These are phyloP conservation scores for Colletotrichum abscissum DNA, from an alignment of 2,329 filamentous ascomycete genomes.

Conservation along the genomic window DNA sequence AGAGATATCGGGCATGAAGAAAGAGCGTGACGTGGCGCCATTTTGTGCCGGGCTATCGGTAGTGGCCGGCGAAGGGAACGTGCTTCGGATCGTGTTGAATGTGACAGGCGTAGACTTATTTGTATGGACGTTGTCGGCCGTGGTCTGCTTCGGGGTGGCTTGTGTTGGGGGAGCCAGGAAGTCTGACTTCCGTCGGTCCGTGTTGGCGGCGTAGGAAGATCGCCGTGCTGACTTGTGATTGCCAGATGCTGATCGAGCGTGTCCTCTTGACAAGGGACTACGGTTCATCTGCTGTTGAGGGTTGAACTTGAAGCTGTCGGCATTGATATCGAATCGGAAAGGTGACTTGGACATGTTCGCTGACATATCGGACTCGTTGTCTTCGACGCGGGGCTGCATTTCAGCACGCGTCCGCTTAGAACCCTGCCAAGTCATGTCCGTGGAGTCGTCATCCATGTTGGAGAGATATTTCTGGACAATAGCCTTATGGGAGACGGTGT, in stretches of 20 bases:
- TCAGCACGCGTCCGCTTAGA: conserved; percentile 57
- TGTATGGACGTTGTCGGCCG: neutral
- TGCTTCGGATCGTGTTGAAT: conserved; percentile 35
- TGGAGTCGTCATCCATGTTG: conserved; percentile 54
- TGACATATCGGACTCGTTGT: conserved; percentile 63
- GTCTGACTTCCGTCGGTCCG: conserved; percentile 27
- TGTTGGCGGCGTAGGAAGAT: conserved; percentile 26
- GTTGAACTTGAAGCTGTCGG: conserved; percentile 41
- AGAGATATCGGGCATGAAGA: conserved; percentile 65
- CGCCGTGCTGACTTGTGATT: conserved; percentile 26
- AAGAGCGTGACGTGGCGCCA: conserved; percentile 60
- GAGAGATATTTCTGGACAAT: conserved; percentile 38
- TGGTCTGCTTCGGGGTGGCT: conserved; percentile 29
- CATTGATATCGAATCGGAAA: conserved; percentile 37
- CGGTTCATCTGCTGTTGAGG: conserved; percentile 44
- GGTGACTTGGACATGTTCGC: conserved; percentile 55
- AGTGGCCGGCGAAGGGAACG: conserved; percentile 46
- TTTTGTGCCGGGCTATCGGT: conserved; percentile 48
- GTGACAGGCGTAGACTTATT: conserved; percentile 33
- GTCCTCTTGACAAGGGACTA: conserved; percentile 52
- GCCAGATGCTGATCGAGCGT: conserved; percentile 44
- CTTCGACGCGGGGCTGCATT: conserved; percentile 66
- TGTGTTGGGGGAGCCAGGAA: conserved; percentile 26
- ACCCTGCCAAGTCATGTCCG: conserved; percentile 52
- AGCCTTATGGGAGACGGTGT: conserved; percentile 55